These are phyloP conservation scores for Naganishia cerealis DNA, from an alignment of 1,284 basidiomycete species.

Conservation along the genomic window DNA sequence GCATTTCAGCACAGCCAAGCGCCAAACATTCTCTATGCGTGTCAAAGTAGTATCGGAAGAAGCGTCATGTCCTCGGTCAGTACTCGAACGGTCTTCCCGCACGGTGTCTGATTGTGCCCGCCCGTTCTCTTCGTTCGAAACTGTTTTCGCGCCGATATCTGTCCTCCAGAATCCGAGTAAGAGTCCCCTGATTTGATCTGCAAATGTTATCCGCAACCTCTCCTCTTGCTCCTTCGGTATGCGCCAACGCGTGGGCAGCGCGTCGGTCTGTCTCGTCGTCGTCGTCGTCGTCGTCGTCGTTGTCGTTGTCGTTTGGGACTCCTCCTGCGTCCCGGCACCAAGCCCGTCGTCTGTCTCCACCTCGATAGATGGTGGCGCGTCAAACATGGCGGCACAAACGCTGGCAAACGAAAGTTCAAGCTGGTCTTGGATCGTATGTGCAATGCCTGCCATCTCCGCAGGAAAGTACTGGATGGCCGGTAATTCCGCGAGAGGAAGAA, in stretches of 20 bases:
- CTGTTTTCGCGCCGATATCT: not conserved
- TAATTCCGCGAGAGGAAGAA: slow-evolving; percentile 17
- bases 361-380: slow-evolving; percentile 16
- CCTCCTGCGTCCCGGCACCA: not conserved
- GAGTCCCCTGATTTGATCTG: slow-evolving; percentile 9
- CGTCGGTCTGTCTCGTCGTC: not conserved
- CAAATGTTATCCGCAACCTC: slow-evolving; percentile 3
- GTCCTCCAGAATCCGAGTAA: slow-evolving; percentile 19
- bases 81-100: not conserved
- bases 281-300: not conserved
- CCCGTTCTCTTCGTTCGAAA: not conserved
- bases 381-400: slow-evolving; percentile 18
- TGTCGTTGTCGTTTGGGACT: not conserved
- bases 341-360: not conserved
- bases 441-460: slow-evolving; percentile 9
- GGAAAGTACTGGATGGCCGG: slow-evolving; percentile 19
- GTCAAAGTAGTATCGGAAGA: slow-evolving; percentile 37
- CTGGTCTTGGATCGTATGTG: slow-evolving; percentile 22
- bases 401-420: slow-evolving; percentile 21
- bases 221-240: slow-evolving; percentile 7
- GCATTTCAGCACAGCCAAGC: slow-evolving; percentile 66
- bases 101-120: not conserved
- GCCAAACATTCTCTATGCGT: slow-evolving; percentile 62
- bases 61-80: not conserved
- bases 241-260: slow-evolving; percentile 1